These are phyloP conservation scores for Colletotrichum liaoningense DNA, from an alignment of 2,329 filamentous ascomycete species.

Conservation along the genomic window DNA sequence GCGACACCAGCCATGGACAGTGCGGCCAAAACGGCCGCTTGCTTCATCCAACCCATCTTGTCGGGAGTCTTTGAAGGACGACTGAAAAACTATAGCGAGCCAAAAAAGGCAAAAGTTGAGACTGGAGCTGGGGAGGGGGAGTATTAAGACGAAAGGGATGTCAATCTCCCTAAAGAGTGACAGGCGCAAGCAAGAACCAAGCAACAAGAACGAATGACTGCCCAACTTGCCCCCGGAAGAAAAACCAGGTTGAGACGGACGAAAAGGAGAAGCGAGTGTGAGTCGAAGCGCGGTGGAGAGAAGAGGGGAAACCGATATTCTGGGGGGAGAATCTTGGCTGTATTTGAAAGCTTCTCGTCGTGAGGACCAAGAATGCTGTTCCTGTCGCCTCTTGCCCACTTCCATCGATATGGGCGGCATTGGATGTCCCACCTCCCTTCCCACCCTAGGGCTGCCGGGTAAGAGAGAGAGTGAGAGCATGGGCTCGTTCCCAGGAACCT, in stretches of 20 bases:
- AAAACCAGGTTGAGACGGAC: constrained; percentile 13
- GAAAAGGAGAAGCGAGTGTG: constrained; percentile 21
- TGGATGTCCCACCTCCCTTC: neutral
- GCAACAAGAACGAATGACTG: constrained; percentile 28
- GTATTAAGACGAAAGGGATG: neutral
- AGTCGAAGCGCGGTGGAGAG: constrained; percentile 16
- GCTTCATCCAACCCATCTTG: constrained; percentile 26
- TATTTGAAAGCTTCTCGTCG: constrained; percentile 26
- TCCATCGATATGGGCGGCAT: neutral
- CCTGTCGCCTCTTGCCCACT: neutral
- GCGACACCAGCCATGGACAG: too few species aligned
- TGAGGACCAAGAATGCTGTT: neutral
- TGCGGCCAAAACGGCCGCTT: constrained; percentile 10
- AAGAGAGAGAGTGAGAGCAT: neutral
- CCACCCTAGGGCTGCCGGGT: neutral
- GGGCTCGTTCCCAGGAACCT: neutral
- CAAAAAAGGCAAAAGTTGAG: neutral
- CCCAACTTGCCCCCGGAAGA: constrained; percentile 17
- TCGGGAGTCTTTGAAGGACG: neutral
- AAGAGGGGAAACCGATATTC: neutral
- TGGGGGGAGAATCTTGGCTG: constrained; percentile 19
- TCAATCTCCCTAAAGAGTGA: neutral
- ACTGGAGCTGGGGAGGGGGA: neutral
- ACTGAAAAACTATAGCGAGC: neutral
- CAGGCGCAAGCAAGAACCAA: constrained; percentile 12